Evolutionary conservation across 805 yeast genomes (phyloP), one percentile per base, ranked within the genome.

Genomic region (Lachancea thermotolerans): DNA sequence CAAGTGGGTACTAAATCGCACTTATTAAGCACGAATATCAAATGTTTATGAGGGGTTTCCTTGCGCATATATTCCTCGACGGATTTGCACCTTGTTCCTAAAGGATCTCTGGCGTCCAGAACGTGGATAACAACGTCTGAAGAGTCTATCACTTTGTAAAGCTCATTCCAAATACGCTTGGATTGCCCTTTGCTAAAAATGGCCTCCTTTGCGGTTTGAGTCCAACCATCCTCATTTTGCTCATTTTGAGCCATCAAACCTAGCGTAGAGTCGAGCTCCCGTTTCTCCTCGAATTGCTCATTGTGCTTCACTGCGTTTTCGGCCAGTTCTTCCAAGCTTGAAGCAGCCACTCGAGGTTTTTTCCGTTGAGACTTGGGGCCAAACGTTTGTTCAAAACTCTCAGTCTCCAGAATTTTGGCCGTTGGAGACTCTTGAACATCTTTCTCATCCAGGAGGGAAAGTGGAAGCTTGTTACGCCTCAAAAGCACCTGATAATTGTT

Each of bases 1-100:
- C 98, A 91, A 39, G 96, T 91, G 52, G 99, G 99, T 42, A 91
- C 96, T 60, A 91, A 79, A 74, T 91, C 99, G 78, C 97, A 90
- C 75, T 91, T 91, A 78, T 91, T 91, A 69, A 91, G 72, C 46
- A 93, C 96, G 64, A 84, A 90, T 55, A 91, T 84, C 71, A 91
- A 74, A 74, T 93, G 99, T 70, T 91, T 91, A 65, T 93, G 99
- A 11, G 98, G 87, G 61, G 95, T 89, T 69, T 91, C 99, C 54
- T 86, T 91, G 57, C 77, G 79, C 65, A 91, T 87, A 64, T 88
- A 90, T 59, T 88, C 89, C 67, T 93, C 97, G 45, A 91, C 96
- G 2, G 95, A 77, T 56, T 75, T 82, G 74, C 99, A 91, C 56
- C 98, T 78, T 9, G 99, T 91, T 44, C 99, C 99, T 53, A 89